Conservation (phyloP, 1,284 basidiomycete species). For the Moesziomyces antarcticus region DNA sequence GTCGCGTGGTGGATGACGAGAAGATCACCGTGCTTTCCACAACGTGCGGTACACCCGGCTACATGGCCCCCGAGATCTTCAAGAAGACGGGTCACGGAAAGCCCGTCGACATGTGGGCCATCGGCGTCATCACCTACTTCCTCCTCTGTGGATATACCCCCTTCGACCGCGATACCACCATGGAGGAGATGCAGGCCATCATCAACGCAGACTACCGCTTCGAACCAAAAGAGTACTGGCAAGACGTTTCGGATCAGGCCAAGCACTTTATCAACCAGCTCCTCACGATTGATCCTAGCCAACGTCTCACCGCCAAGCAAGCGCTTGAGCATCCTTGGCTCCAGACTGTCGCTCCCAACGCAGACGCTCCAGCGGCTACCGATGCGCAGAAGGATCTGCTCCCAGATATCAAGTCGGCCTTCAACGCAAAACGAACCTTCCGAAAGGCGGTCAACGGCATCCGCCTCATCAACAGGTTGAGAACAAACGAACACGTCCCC, state of each 20-base stretch:
- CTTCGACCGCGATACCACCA: constrained; percentile 65
- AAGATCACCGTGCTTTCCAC: constrained; percentile 89
- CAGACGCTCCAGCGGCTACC: neutral
- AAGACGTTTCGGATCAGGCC: constrained; percentile 58
- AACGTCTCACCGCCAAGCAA: constrained; percentile 57
- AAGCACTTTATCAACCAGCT: constrained; percentile 64
- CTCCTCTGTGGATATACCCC: constrained; percentile 67
- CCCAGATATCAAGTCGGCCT: constrained; percentile 66
- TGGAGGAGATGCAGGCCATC: constrained; percentile 67
- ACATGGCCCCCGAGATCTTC: constrained; percentile 99
- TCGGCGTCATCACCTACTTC: constrained; percentile 67
- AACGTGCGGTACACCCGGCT: constrained; percentile 90
- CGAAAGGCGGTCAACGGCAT: constrained; percentile 66
- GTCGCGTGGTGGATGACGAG: constrained; percentile 86
- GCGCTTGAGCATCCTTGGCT: constrained; percentile 64
- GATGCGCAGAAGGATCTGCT: constrained; percentile 60
- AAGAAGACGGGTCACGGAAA: constrained; percentile 90
- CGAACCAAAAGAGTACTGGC: constrained; percentile 64
- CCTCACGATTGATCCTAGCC: constrained; percentile 59
- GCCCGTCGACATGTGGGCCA: constrained; percentile 85
- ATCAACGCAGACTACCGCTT: constrained; percentile 65
- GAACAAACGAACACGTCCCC: constrained; percentile 36
- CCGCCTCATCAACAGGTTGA: constrained; percentile 53
- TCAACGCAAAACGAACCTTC: constrained; percentile 66
- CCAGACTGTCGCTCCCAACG: constrained; percentile 9